Conservation (phyloP, 345 rosid genomes). For the Eucalyptus decipiens region DNA sequence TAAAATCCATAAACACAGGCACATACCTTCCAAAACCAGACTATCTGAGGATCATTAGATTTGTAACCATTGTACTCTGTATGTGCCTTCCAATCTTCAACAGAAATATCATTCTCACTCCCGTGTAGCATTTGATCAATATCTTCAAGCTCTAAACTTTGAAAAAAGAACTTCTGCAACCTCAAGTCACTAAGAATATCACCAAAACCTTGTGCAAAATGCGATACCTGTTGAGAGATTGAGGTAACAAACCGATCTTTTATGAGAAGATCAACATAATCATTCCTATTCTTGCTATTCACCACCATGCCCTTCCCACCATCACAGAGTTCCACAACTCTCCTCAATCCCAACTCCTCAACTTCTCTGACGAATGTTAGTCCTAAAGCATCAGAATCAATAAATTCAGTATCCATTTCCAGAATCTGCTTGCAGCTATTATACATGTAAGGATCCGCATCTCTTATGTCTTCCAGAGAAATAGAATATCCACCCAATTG, state of each 20-base stretch:
- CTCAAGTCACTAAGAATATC: constrained; percentile 37
- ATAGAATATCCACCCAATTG: constrained; percentile 57
- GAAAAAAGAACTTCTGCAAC: constrained; percentile 27
- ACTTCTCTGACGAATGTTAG: constrained; percentile 75
- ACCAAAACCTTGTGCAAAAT: constrained; percentile 55
- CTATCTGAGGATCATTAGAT: constrained; percentile 62
- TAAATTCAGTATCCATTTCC: constrained; percentile 74
- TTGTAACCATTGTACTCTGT: constrained; percentile 76
- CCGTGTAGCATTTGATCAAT: constrained; percentile 88
- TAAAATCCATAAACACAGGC: neutral
- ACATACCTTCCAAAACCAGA: constrained; percentile 94
- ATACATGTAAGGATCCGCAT: constrained; percentile 74
- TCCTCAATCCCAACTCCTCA: constrained; percentile 75
- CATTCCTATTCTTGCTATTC: constrained; percentile 60
- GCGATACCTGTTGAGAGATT: constrained; percentile 48
- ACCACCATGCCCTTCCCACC: constrained; percentile 58
- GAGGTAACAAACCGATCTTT: constrained; percentile 48
- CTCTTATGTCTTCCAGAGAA: constrained; percentile 67
- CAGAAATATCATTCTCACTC: constrained; percentile 43
- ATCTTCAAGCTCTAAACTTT: constrained; percentile 51
- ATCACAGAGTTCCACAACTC: constrained; percentile 46
- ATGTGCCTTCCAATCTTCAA: constrained; percentile 85
- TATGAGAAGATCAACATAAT: constrained; percentile 68
- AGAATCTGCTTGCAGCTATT: constrained; percentile 80
- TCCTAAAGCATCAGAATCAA: constrained; percentile 75